Percentiles rank a stretch among this genome's conserved stretches.
These are phyloP conservation scores for Monilinia vaccinii-corymbosi DNA, from an alignment of 2,329 filamentous ascomycete genomes.

Conservation along the genomic window DNA sequence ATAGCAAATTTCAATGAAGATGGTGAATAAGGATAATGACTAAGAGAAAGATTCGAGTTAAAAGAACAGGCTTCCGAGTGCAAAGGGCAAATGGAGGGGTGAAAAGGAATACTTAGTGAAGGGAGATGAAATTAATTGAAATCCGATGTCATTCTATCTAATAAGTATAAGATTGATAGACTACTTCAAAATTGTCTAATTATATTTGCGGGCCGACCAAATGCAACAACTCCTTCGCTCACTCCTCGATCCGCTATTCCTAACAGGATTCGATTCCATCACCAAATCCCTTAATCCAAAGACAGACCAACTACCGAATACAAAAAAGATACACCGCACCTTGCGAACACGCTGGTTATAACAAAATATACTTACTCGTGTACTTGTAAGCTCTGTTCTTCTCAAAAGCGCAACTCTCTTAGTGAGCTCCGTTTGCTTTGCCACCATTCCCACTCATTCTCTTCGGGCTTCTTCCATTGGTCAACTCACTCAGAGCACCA, in stretches of 20 bases:
- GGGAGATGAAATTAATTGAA: background rate
- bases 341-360: background rate
- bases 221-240: constrained; percentile 4
- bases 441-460: background rate
- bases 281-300: background rate
- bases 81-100: too few relatives aligned
- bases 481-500: constrained; percentile 19
- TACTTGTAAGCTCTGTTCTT: background rate
- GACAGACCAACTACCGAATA: constrained; percentile 3
- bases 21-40: too few relatives aligned
- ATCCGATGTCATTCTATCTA: background rate
- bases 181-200: background rate
- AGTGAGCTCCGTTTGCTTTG: constrained; percentile 11
- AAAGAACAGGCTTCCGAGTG: too few relatives aligned
- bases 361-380: constrained; percentile 3
- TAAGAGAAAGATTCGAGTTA: too few relatives aligned
- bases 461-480: constrained; percentile 23
- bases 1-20: too few relatives aligned
- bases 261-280: background rate
- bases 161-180: background rate
- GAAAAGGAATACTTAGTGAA: too few relatives aligned
- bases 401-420: background rate
- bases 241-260: background rate
- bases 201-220: background rate
- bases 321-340: background rate